Conservation (phyloP, 2,329 filamentous ascomycete genomes). For the Akanthomyces lecanii region DNA sequence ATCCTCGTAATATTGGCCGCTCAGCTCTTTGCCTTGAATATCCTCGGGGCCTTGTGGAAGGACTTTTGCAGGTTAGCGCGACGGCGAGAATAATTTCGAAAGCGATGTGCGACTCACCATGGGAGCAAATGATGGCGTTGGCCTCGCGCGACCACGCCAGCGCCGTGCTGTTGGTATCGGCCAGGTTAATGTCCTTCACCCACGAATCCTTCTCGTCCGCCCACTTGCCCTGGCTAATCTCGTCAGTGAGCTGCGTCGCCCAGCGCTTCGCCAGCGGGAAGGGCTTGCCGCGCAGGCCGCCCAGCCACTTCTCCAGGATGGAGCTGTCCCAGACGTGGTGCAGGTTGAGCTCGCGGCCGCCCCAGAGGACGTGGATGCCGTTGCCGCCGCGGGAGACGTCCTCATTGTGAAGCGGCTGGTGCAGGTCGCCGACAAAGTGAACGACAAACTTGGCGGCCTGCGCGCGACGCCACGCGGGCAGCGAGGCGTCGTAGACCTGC, state of each 20-base stretch:
- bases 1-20: constrained; percentile 58
- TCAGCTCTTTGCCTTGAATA: constrained; percentile 57
- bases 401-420: constrained; percentile 65
- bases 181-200: constrained; percentile 53
- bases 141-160: constrained; percentile 61
- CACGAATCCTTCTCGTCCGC: constrained; percentile 46
- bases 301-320: constrained; percentile 62
- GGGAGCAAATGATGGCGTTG: constrained; percentile 58
- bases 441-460: constrained; percentile 64
- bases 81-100: not conserved
- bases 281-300: constrained; percentile 47
- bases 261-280: constrained; percentile 50
- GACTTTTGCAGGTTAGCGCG: constrained; percentile 38
- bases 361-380: constrained; percentile 60
- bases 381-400: constrained; percentile 64
- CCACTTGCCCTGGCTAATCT: constrained; percentile 56
- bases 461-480: constrained; percentile 44
- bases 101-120: constrained; percentile 41
- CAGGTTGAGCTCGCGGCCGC: constrained; percentile 55
- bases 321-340: constrained; percentile 71
- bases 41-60: constrained; percentile 57
- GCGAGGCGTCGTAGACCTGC: constrained; percentile 43
- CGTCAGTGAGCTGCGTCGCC: constrained; percentile 50
- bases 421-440: constrained; percentile 67
- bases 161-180: constrained; percentile 50